Conservation (phyloP, 805 yeast genomes). For the Candida sphagnicola region DNA sequence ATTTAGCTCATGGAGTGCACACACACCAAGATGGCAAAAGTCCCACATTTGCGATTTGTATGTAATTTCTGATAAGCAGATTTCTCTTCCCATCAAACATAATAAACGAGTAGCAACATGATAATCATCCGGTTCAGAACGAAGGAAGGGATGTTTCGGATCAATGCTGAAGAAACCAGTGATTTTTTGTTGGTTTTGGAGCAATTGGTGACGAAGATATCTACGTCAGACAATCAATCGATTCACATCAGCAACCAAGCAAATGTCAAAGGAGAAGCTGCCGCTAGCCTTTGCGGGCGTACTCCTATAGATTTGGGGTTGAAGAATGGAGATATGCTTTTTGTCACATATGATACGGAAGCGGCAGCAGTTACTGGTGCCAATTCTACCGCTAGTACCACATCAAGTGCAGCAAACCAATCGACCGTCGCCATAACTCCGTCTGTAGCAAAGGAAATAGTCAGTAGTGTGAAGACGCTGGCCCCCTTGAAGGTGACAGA, state of each 20-base stretch:
- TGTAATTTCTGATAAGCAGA: no score
- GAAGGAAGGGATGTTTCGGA: conserved; percentile 78
- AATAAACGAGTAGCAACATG: conserved; percentile 4
- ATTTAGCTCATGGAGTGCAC: no score
- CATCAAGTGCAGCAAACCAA: not conserved
- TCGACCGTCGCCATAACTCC: conserved; percentile 3
- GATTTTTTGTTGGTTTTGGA: conserved; percentile 44
- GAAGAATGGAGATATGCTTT: conserved; percentile 58
- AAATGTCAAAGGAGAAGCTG: conserved; percentile 38
- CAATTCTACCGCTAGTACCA: conserved; percentile 1
- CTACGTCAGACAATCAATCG: conserved; percentile 15
- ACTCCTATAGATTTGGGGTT: conserved; percentile 44
- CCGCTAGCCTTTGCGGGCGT: conserved; percentile 30
- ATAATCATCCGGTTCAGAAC: conserved; percentile 69
- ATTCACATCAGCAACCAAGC: conserved; percentile 45
- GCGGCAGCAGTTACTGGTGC: no score
- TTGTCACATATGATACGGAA: conserved; percentile 30
- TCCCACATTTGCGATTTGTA: no score
- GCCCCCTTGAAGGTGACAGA: conserved; percentile 39
- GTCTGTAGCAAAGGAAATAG: not conserved
- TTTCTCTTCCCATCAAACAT: conserved; percentile 1
- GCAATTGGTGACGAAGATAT: conserved; percentile 27
- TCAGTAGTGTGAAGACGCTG: not conserved
- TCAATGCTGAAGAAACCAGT: conserved; percentile 44
- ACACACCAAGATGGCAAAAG: no score